Evolutionary conservation across 2,329 filamentous ascomycete species (phyloP).

Genomic region (Mollisiaceae sp.): DNA sequence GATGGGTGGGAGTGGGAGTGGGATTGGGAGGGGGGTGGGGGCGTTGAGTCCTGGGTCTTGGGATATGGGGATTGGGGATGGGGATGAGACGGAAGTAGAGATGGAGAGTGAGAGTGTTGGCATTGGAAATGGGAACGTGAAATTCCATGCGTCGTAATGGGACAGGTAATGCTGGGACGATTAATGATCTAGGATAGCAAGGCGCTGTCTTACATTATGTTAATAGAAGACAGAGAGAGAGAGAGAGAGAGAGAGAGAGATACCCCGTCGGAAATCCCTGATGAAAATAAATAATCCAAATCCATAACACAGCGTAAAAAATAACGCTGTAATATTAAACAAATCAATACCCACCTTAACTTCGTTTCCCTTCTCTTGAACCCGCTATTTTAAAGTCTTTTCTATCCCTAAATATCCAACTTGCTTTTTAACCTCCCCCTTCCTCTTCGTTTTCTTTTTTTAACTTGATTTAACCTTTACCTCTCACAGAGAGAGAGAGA

Average conservation of each 20-base stretch:
- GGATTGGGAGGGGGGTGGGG: neutral
- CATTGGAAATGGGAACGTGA: neutral
- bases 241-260: constrained; percentile 8
- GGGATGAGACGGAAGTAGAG: neutral
- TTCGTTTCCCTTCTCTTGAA: too few relatives aligned
- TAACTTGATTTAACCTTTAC: too few relatives aligned
- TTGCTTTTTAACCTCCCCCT: too few relatives aligned
- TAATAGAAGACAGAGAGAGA: too few relatives aligned
- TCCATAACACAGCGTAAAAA: neutral
- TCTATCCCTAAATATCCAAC: too few relatives aligned
- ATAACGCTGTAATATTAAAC: neutral
- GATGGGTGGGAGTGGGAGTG: neutral
- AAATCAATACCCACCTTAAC: too few relatives aligned
- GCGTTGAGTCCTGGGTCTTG: neutral
- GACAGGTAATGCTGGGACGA: neutral
- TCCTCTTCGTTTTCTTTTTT: too few relatives aligned
- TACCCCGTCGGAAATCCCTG: too few relatives aligned
- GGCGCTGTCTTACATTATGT: neutral
- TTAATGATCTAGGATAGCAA: constrained; percentile 5
- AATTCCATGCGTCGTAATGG: neutral
- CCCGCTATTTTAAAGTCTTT: too few relatives aligned
- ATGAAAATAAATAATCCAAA: too few relatives aligned
- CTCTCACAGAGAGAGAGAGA: too few relatives aligned
- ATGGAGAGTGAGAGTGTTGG: neutral
- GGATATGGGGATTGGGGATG: neutral